Evolutionary conservation across 2,329 filamentous ascomycete species (phyloP), one percentile per base, ranked within the genome.

Genomic region (Curvularia eragrostidis): DNA sequence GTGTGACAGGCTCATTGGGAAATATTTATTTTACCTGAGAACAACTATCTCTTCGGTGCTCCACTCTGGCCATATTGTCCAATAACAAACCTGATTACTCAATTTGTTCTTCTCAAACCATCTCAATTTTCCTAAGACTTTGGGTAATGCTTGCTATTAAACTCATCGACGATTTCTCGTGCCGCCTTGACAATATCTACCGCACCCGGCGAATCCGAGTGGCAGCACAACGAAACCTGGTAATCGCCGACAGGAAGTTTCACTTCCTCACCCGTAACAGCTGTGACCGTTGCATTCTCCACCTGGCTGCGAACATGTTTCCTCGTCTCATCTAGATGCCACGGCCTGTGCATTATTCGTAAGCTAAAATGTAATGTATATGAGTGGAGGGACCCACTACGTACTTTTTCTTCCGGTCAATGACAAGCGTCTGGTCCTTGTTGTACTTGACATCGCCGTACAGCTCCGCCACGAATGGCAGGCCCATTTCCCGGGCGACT

Each of bases 371-470:
- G 21, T 18, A 9, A 44, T 6, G 7, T 28, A 19, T 26, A 32
- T 5, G 28, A 21, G 24, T 41, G 8, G 62, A 9, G 15, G 19
- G 9, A 42, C 10, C 19, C 15, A 23, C 0, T 41, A 12, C 69
- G 15, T 58, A 77, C 77, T 85, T 84, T 76, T 86, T 87, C 75
- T 85, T 85, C 30, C 85, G 78, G 61, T 85, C 84, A 66, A 85
- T 85, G 2, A 85, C 80, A 38, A 85, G 70, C 54, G 77, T 83
- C 12, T 77, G 79, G 54, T 84, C 80, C 7, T 73, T 71, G 58
- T 77, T 81, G 56, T 85, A 86, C 64, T 85, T 84, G 13, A 86
- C 83, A 72, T 86, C 84, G 0, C 80, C 83, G 64, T 84, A 85
- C 32, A 85, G 61, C 66, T 86, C 84, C 3, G 83, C 83, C 36